Conservation (phyloP, 371 early-diverging fungal genomes). For the Rhizomucor pusillus region DNA sequence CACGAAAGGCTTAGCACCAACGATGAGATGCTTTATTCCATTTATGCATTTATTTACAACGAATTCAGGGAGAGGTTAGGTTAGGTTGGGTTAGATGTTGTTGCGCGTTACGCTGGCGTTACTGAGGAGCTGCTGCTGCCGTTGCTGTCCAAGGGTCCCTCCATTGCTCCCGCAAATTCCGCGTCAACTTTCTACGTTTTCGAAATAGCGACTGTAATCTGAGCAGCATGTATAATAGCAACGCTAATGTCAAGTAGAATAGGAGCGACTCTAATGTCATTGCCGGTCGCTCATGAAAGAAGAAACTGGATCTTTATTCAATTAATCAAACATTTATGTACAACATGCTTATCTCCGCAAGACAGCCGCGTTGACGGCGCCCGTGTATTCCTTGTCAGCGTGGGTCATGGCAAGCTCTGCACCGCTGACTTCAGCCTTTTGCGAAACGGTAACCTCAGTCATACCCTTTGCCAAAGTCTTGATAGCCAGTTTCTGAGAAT, state of each 20-base stretch:
- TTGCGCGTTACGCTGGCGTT: too few relatives aligned
- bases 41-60: too few relatives aligned
- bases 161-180: conserved; percentile 20
- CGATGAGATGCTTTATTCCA: too few relatives aligned
- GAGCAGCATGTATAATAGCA: conserved; percentile 9
- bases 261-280: too few relatives aligned
- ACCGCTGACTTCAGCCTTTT: conserved; percentile 29
- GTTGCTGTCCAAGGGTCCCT: conserved; percentile 6
- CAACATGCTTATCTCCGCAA: too few relatives aligned
- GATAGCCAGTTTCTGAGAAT: conserved; percentile 54
- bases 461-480: conserved; percentile 74
- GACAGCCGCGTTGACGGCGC: conserved; percentile 13
- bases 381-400: conserved; percentile 29
- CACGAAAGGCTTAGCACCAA: too few relatives aligned
- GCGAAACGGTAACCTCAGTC: conserved; percentile 53
- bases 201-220: conserved; percentile 14
- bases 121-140: too few relatives aligned
- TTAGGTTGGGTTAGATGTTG: too few relatives aligned
- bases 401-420: conserved; percentile 78
- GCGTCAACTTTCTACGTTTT: conserved; percentile 15
- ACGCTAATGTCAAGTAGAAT: conserved; percentile 3
- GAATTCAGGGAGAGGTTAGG: too few relatives aligned
- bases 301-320: too few relatives aligned
- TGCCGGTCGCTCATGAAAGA: too few relatives aligned
- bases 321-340: too few relatives aligned